Base-by-base conservation (phyloP, 345 rosid genomes). In the Erucastrum elatum region DNA sequence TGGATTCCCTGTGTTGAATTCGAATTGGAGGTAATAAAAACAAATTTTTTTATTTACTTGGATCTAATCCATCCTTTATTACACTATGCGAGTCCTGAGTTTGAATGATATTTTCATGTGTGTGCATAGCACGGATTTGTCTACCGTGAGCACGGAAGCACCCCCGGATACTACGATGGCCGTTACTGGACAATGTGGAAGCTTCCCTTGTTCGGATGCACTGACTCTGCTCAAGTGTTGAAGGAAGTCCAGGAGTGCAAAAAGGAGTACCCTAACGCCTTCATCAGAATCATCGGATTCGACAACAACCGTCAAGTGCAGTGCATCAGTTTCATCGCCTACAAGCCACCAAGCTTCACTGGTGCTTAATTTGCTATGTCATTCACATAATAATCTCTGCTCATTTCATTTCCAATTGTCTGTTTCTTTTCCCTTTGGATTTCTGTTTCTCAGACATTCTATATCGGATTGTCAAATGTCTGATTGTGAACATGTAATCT, bases 401-500 rank as follows among this genome's bases (percentile, higher is more conserved):
- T 67, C 70, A 64, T 79, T 60, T 73, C 78, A 7, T 73, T 73
- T 61, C 64, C 64, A 46, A 33, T 73, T 49, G 33, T 78, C n/a
- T 72, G 64, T 73, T 64, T 49, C 34, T 69, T 46, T 7, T 59
- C 4, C 26, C 25, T 74, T 27, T 67, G n/a, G 13, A 21, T 35
- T 66, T 77, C 61, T 78, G 68, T 72, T 72, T 60, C 27, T 66
- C 66, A 66, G 69, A 66, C 64, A 79, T 60, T 41, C 17, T 46
- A 17, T 73, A 27, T 66, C 70, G 58, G 64, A 73, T 44, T 73
- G 37, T 73, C 65, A 67, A 67, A 72, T 79, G 70, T 79, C 74
- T 79, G 77, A 73, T 73, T 44, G 74, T 79, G 64, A 79, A 79
- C 74, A 33, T 79, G 77, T 79, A 6, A 59, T 73, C 49, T 72